Conservation (phyloP, 2,329 filamentous ascomycete genomes). For the Aspergillus pseudonomiae region DNA sequence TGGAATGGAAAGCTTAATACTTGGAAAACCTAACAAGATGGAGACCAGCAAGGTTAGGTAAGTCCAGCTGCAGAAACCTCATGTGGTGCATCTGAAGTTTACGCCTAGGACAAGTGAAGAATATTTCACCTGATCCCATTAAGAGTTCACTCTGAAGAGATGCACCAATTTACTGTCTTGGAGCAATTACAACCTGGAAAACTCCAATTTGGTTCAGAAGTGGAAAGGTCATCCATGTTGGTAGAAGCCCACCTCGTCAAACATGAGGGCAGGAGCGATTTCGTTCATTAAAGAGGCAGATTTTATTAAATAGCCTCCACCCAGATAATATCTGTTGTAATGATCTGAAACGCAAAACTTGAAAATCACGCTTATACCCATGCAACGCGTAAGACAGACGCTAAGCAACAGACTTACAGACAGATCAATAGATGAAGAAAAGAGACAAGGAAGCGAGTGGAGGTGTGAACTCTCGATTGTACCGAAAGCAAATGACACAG, state of each 20-base stretch:
- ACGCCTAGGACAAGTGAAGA: background rate
- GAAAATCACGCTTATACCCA: constrained; percentile 23
- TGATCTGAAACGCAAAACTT: constrained; percentile 4
- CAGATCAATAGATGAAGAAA: background rate
- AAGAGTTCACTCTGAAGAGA: background rate
- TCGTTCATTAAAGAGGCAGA: background rate
- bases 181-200: background rate
- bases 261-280: background rate
- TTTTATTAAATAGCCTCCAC: constrained; percentile 9
- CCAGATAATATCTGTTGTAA: constrained; percentile 7
- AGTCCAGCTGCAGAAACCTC: too few relatives aligned
- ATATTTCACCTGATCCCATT: background rate
- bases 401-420: constrained; percentile 18
- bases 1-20: background rate
- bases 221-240: background rate
- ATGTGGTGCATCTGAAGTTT: background rate
- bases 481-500: constrained; percentile 6
- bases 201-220: background rate
- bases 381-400: constrained; percentile 22
- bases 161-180: background rate
- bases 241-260: background rate
- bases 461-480: background rate
- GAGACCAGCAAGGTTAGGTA: background rate
- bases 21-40: background rate
- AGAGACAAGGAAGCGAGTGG: background rate